Conservation (phyloP, 1,139 yeast species). For the Hansenula anomala region DNA sequence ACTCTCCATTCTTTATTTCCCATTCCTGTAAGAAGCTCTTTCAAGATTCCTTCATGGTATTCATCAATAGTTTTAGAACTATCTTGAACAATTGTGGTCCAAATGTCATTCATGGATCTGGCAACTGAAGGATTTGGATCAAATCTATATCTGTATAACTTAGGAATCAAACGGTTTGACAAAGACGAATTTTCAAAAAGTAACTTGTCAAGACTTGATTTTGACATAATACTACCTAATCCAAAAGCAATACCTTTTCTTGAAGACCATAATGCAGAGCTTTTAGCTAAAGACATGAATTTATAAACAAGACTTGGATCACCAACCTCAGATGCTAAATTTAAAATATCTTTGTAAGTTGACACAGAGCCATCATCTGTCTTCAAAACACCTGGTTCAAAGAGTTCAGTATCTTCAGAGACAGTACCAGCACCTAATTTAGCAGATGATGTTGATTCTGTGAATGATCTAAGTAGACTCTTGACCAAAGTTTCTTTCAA, state of each 20-base stretch:
- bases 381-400: constrained; percentile 74
- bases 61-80: constrained; percentile 48
- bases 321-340: constrained; percentile 88
- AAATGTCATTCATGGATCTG: constrained; percentile 81
- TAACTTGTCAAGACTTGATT: constrained; percentile 65
- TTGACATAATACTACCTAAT: constrained; percentile 77
- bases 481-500: constrained; percentile 71
- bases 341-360: constrained; percentile 81
- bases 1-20: constrained; percentile 90
- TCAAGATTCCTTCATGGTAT: constrained; percentile 54
- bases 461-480: constrained; percentile 72
- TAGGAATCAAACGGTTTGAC: constrained; percentile 67
- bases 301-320: constrained; percentile 92
- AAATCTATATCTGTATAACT: constrained; percentile 75
- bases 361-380: constrained; percentile 86
- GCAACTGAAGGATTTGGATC: constrained; percentile 80
- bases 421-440: constrained; percentile 62
- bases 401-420: constrained; percentile 75
- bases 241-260: constrained; percentile 95
- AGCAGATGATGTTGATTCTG: constrained; percentile 55
- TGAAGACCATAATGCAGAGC: constrained; percentile 88
- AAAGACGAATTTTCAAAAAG: constrained; percentile 49
- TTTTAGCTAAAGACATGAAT: constrained; percentile 88
- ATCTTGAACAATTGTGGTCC: constrained; percentile 71
- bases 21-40: constrained; percentile 66